These are phyloP conservation scores for Podila epigama DNA, from an alignment of 192 early-diverging fungal species.

Conservation along the genomic window DNA sequence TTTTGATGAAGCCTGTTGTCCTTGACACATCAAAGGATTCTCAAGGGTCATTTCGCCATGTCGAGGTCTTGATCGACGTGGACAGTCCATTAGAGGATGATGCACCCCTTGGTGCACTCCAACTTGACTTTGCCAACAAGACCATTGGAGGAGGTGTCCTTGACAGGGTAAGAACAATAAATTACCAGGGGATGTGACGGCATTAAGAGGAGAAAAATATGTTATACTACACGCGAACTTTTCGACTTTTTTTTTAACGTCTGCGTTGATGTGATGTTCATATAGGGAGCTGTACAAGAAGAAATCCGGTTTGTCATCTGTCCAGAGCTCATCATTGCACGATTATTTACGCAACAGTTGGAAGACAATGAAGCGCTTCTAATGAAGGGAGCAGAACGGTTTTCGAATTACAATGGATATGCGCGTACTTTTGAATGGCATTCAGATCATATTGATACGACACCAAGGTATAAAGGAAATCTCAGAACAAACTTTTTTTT, in stretches of 20 bases:
- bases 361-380: slow-evolving; percentile 29
- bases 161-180: slow-evolving; percentile 5
- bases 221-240: neutral
- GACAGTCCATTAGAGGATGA: slow-evolving; percentile 43
- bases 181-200: neutral
- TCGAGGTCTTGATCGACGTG: slow-evolving; percentile 8
- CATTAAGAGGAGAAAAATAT: too few relatives aligned
- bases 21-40: slow-evolving; percentile 2
- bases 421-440: slow-evolving; percentile 42
- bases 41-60: slow-evolving; percentile 5
- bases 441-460: slow-evolving; percentile 24
- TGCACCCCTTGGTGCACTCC: slow-evolving; percentile 22
- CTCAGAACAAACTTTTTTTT: neutral
- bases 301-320: slow-evolving; percentile 43
- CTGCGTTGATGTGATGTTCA: neutral
- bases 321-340: slow-evolving; percentile 40
- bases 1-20: slow-evolving; percentile 9
- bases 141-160: slow-evolving; percentile 39
- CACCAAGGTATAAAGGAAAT: slow-evolving; percentile 16
- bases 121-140: slow-evolving; percentile 45
- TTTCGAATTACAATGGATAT: slow-evolving; percentile 44
- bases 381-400: slow-evolving; percentile 44
- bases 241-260: neutral
- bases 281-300: slow-evolving; percentile 43
- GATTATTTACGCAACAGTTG: slow-evolving; percentile 24